A percentile compares a stretch with the other conserved stretches of the same genome.
phyloP scores from a whole-genome alignment of 345 rosid species.

The Eucalyptus camaldulensis region DNA sequence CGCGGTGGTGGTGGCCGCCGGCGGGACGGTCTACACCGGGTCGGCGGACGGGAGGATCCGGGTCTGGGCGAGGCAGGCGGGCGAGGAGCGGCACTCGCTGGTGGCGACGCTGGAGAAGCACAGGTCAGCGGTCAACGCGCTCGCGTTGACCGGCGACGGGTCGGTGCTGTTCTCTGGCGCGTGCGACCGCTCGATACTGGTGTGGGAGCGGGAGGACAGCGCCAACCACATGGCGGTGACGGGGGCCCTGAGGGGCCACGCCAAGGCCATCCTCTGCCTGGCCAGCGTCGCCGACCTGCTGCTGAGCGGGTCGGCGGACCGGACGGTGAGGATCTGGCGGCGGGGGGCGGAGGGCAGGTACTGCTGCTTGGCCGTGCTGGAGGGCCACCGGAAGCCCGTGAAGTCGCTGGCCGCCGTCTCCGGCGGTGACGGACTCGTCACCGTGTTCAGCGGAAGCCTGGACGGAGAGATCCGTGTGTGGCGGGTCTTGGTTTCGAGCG shows the following conservation, averaged over 20 bases:
- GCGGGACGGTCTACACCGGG: conserved; percentile 76
- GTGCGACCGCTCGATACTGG: conserved; percentile 87
- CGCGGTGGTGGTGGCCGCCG: conserved; percentile 53
- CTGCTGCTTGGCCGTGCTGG: conserved; percentile 52
- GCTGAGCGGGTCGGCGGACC: conserved; percentile 87
- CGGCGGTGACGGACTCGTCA: conserved; percentile 31
- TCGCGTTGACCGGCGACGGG: conserved; percentile 64
- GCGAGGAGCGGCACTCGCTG: conserved; percentile 36
- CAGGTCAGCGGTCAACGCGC: conserved; percentile 78
- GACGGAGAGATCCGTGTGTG: conserved; percentile 72
- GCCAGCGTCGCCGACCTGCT: conserved; percentile 41
- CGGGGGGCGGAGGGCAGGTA: conserved; percentile 41
- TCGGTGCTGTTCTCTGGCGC: conserved; percentile 82
- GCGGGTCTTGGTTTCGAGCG: not conserved
- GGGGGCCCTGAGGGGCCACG: conserved; percentile 86
- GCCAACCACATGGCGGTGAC: conserved; percentile 58
- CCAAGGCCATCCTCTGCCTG: conserved; percentile 57
- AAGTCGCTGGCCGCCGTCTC: conserved; percentile 55
- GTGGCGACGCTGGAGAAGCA: conserved; percentile 74
- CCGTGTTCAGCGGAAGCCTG: conserved; percentile 58
- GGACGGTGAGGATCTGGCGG: conserved; percentile 78
- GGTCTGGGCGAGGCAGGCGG: conserved; percentile 50
- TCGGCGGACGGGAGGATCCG: conserved; percentile 80
- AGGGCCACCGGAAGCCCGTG: conserved; percentile 69
- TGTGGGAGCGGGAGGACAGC: conserved; percentile 87